These are phyloP conservation scores for Sphagnum tenellum DNA, from an alignment of 225 moss, liverwort and hornwort species.

Conservation along the genomic window DNA sequence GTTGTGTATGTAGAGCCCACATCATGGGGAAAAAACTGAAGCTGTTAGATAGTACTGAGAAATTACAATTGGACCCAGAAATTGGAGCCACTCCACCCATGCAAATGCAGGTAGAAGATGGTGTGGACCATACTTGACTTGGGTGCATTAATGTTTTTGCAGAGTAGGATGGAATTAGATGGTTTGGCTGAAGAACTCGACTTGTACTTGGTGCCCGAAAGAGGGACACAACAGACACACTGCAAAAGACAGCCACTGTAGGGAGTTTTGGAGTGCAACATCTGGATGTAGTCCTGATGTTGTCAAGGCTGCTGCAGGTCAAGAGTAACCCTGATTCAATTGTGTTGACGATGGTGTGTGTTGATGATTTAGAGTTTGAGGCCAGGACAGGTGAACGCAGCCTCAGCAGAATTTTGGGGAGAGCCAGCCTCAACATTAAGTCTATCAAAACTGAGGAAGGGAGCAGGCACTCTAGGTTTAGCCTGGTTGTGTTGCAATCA, in stretches of 20 bases:
- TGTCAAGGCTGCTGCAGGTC: neutral
- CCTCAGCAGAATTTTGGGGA: slow-evolving; percentile 9
- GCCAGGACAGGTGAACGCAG: slow-evolving; percentile 6
- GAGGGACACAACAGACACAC: neutral
- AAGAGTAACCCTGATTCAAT: slow-evolving; percentile 10
- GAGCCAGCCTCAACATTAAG: slow-evolving; percentile 11
- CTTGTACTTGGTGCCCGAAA: too few relatives aligned
- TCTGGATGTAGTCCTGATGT: neutral
- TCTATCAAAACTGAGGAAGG: neutral
- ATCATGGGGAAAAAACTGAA: too few relatives aligned
- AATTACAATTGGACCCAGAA: too few relatives aligned
- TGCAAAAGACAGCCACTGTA: slow-evolving; percentile 7
- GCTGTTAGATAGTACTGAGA: too few relatives aligned
- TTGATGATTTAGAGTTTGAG: slow-evolving; percentile 4
- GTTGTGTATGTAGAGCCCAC: neutral
- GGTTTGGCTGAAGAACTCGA: too few relatives aligned
- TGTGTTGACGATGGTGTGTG: neutral
- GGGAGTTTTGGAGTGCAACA: slow-evolving; percentile 8
- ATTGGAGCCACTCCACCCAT: too few relatives aligned
- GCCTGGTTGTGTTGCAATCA: slow-evolving; percentile 6
- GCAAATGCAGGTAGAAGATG: too few relatives aligned
- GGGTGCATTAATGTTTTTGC: too few relatives aligned
- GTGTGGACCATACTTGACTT: too few relatives aligned
- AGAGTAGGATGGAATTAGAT: too few relatives aligned
- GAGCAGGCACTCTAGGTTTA: neutral